Evolutionary conservation across 176 grass and related monocot genomes (phyloP), one percentile per base, ranked within the genome.

Genomic region (Musa beccarii): DNA sequence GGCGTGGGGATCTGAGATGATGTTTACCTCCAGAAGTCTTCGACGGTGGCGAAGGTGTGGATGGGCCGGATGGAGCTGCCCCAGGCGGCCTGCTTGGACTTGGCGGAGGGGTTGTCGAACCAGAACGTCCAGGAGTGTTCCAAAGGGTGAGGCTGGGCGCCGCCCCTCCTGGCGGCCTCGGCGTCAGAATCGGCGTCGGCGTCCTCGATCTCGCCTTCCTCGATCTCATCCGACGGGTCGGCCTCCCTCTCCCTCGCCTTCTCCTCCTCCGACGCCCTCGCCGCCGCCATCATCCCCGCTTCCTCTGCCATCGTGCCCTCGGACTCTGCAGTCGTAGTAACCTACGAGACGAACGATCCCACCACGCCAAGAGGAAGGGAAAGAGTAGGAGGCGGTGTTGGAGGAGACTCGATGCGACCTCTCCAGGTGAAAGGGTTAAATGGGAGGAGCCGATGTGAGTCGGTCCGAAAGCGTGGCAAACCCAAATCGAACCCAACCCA

Each of bases 121-220:
- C 95, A 98, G 82, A 98, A 87, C 28, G 95, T 98, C 95, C 95
- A 98, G 0, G 88, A 75, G 81, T 98, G 75, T 82, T 98, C 95
- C 4, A 98, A 82, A 20, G 81, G 86, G 76, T 98, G 90, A 24
- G 74, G 14, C 52, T 74, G 72, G 6, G 13, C 69, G 75, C 72
- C 11, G 82, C 21, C 23, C 77, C 53, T 16, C 54, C 64, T 54
- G 56, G 17, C 25, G 49, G 68, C 52, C 23, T 54, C 16, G 17
- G 51, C 25, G 43, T 66, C 24, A 55, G 62, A 20, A 22, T 15
- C 49, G 26, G 89, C 51, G 63, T 70, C 52, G 19, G 85, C 83
- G 67, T 71, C 87, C 49, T 82, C 81, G 80, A 98, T 93, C 90
- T 98, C 90, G 6, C 95, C 95, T 74, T 98, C 95, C 87, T 97